Evolutionary conservation across 2,329 filamentous ascomycete species (phyloP).

Genomic region (Fusarium metavorans): DNA sequence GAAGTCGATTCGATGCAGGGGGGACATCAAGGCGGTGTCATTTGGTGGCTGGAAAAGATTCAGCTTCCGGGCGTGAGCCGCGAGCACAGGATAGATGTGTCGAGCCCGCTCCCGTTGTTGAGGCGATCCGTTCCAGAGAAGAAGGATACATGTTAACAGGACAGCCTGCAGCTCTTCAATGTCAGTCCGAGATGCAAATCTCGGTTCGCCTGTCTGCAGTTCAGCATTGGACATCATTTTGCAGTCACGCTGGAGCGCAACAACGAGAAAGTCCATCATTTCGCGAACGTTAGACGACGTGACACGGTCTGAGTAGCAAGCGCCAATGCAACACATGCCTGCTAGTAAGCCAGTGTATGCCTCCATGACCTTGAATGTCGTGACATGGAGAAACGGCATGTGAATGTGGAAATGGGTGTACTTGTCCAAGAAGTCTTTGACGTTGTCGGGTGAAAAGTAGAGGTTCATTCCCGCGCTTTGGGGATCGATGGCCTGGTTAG

Average conservation of each 20-base stretch:
- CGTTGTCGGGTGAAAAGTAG: constrained; percentile 75
- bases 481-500: constrained; percentile 59
- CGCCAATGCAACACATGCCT: constrained; percentile 78
- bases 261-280: constrained; percentile 73
- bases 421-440: constrained; percentile 77
- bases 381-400: constrained; percentile 78
- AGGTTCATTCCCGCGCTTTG: constrained; percentile 68
- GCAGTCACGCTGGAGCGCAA: constrained; percentile 69
- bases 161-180: constrained; percentile 78
- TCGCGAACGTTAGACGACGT: constrained; percentile 71
- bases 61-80: constrained; percentile 67
- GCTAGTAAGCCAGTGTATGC: constrained; percentile 76
- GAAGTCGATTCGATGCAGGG: constrained; percentile 70
- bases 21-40: constrained; percentile 64
- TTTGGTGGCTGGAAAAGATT: constrained; percentile 67
- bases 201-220: constrained; percentile 30
- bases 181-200: constrained; percentile 52
- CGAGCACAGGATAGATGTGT: constrained; percentile 68
- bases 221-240: constrained; percentile 53
- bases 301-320: constrained; percentile 77
- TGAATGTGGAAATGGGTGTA: constrained; percentile 81
- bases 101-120: constrained; percentile 73
- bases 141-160: constrained; percentile 70
- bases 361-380: constrained; percentile 75
- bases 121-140: constrained; percentile 78